A percentile compares a stretch with the other conserved stretches of the same genome.
Conservation (phyloP, 805 yeast species). For the Candida andamanensis region DNA sequence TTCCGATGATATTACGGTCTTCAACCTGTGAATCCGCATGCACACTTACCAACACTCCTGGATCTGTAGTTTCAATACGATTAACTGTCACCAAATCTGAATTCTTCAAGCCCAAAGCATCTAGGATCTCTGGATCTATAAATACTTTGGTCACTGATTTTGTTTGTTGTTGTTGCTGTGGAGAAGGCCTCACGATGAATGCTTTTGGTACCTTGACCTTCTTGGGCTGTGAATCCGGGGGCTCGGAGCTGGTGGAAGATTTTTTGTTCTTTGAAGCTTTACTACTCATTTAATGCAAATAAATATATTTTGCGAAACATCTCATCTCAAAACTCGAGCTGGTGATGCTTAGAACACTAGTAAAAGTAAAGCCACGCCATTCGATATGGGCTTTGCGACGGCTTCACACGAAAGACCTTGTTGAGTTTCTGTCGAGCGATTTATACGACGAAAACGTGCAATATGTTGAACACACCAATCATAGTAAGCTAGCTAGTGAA, state of each 20-base stretch:
- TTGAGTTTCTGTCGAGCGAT: constrained; percentile 6
- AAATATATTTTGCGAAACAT: too few species aligned
- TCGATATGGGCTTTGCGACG: too few species aligned
- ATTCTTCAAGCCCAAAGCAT: constrained; percentile 39
- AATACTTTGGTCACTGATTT: constrained; percentile 34
- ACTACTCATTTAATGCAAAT: constrained; percentile 13
- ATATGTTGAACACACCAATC: too few species aligned
- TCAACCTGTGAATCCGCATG: constrained; percentile 26
- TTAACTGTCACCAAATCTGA: constrained; percentile 45
- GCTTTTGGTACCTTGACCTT: constrained; percentile 36
- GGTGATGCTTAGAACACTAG: too few species aligned
- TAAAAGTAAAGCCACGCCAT: too few species aligned
- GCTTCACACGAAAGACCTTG: too few species aligned
- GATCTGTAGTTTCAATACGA: constrained; percentile 37
- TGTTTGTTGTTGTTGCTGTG: constrained; percentile 2
- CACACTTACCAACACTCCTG: constrained; percentile 43
- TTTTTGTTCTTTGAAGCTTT: constrained; percentile 5
- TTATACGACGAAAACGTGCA: too few species aligned
- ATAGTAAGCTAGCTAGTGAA: too few species aligned
- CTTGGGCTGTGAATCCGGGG: constrained; percentile 17
- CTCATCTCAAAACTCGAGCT: too few species aligned
- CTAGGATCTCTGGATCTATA: constrained; percentile 41
- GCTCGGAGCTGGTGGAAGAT: constrained; percentile 1
- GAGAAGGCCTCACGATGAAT: constrained; percentile 36
- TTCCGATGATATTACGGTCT: constrained; percentile 24